Conservation (phyloP, 768 basidiomycete species). For the Daedalea quercina region DNA sequence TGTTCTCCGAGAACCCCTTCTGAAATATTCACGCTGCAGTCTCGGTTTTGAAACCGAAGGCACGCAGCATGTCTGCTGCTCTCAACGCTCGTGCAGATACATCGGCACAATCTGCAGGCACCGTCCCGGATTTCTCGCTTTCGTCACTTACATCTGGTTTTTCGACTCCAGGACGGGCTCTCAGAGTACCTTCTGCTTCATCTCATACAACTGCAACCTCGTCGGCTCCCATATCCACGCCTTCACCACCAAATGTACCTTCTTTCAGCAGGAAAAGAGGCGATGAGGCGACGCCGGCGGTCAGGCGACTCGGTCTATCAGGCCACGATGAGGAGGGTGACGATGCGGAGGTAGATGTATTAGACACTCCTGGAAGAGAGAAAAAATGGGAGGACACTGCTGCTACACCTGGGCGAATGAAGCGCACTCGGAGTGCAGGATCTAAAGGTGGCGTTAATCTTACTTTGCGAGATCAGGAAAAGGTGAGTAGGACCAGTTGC, state of each 20-base stretch:
- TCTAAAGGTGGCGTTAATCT: slow-evolving; percentile 34
- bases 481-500: slow-evolving; percentile 42
- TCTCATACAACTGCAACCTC: slow-evolving; percentile 47
- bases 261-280: slow-evolving; percentile 29
- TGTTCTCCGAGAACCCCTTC: no score
- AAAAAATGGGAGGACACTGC: slow-evolving; percentile 20
- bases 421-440: slow-evolving; percentile 14
- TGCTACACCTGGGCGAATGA: slow-evolving; percentile 11
- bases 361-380: slow-evolving; percentile 49
- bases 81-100: slow-evolving; percentile 33
- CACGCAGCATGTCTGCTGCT: slow-evolving; percentile 33
- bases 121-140: slow-evolving; percentile 54
- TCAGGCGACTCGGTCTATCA: slow-evolving; percentile 30
- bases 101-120: slow-evolving; percentile 36
- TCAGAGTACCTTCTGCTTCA: slow-evolving; percentile 42
- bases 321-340: slow-evolving; percentile 32
- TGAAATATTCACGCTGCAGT: neutral
- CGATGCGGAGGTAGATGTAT: slow-evolving; percentile 28
- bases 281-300: slow-evolving; percentile 35
- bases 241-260: slow-evolving; percentile 35
- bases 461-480: slow-evolving; percentile 93
- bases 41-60: neutral
- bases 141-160: slow-evolving; percentile 48
- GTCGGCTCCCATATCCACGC: slow-evolving; percentile 43
- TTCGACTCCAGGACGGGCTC: slow-evolving; percentile 41